phyloP scores from a whole-genome alignment of 768 basidiomycete species.

The Galerina sulciceps region DNA sequence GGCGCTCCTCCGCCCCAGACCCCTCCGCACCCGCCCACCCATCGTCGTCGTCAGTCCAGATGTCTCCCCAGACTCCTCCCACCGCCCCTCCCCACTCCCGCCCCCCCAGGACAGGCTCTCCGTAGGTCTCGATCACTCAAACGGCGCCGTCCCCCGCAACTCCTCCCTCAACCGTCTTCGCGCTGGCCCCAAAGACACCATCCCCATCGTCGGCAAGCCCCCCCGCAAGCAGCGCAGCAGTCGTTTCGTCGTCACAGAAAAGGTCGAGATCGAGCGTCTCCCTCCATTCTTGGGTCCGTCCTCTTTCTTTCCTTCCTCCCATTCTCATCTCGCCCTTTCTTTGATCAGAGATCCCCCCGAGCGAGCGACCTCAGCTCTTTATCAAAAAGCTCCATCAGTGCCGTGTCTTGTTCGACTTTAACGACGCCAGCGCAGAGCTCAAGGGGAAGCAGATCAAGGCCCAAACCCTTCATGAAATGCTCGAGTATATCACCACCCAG shows the following conservation, averaged over 20 bases:
- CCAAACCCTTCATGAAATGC: constrained; percentile 96
- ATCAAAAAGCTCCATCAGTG: constrained; percentile 96
- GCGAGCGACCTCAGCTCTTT: constrained; percentile 89
- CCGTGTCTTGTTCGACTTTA: constrained; percentile 97
- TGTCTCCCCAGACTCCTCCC: constrained; percentile 49
- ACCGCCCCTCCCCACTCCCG: constrained; percentile 49
- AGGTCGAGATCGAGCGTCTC: constrained; percentile 93
- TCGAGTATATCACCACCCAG: constrained; percentile 98
- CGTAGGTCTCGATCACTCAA: constrained; percentile 49
- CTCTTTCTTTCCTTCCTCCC: constrained; percentile 2
- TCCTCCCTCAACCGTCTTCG: constrained; percentile 76
- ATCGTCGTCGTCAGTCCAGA: constrained; percentile 89
- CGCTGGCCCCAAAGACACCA: constrained; percentile 91
- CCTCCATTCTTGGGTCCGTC: constrained; percentile 85
- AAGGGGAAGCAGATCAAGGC: constrained; percentile 99
- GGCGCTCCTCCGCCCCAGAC: constrained; percentile 50
- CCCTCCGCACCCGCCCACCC: constrained; percentile 66
- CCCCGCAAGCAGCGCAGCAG: constrained; percentile 98
- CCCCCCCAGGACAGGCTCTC: constrained; percentile 51
- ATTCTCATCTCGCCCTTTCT: constrained; percentile 6
- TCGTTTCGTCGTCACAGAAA: constrained; percentile 94
- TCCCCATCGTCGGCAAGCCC: constrained; percentile 94
- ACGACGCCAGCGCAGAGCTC: constrained; percentile 94
- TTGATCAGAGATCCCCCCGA: constrained; percentile 79
- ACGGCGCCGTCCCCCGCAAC: constrained; percentile 65